Evolutionary conservation across 371 early-diverging fungal species (phyloP).

Genomic region (Chytridiales sp.): DNA sequence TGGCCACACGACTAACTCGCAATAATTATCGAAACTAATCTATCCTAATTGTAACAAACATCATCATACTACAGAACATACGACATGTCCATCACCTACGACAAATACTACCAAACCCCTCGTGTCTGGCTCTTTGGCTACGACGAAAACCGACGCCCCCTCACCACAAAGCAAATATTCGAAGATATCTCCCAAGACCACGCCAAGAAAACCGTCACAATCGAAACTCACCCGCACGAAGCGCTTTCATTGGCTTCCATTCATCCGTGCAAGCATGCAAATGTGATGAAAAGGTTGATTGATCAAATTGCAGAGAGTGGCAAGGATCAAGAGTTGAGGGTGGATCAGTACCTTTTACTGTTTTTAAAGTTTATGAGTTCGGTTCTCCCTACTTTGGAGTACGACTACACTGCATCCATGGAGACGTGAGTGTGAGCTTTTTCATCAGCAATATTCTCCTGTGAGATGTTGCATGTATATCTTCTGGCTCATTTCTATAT

Average conservation of each 20-base stretch:
- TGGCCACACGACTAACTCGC: neutral
- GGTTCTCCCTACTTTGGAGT: constrained; percentile 96
- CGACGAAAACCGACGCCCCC: constrained; percentile 85
- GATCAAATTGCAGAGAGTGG: constrained; percentile 68
- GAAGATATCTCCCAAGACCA: constrained; percentile 97
- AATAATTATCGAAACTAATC: constrained; percentile 2
- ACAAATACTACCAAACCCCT: constrained; percentile 97
- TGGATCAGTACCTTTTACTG: constrained; percentile 92
- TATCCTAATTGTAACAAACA: neutral
- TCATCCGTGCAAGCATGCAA: constrained; percentile 98
- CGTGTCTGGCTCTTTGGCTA: constrained; percentile 96
- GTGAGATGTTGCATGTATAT: too few relatives aligned
- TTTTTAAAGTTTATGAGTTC: constrained; percentile 95
- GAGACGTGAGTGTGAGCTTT: too few relatives aligned
- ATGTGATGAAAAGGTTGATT: constrained; percentile 94
- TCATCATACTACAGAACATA: constrained; percentile 78
- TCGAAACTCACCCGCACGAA: constrained; percentile 92
- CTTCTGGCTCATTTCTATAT: too few relatives aligned
- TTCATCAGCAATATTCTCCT: too few relatives aligned
- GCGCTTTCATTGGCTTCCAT: constrained; percentile 83
- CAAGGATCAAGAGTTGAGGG: constrained; percentile 67
- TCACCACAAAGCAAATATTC: constrained; percentile 84
- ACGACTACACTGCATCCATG: constrained; percentile 86
- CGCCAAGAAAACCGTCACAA: constrained; percentile 96
- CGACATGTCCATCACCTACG: constrained; percentile 96